phyloP scores from a whole-genome alignment of 495 filamentous ascomycete species.

The Aspergillus ellipticus region DNA sequence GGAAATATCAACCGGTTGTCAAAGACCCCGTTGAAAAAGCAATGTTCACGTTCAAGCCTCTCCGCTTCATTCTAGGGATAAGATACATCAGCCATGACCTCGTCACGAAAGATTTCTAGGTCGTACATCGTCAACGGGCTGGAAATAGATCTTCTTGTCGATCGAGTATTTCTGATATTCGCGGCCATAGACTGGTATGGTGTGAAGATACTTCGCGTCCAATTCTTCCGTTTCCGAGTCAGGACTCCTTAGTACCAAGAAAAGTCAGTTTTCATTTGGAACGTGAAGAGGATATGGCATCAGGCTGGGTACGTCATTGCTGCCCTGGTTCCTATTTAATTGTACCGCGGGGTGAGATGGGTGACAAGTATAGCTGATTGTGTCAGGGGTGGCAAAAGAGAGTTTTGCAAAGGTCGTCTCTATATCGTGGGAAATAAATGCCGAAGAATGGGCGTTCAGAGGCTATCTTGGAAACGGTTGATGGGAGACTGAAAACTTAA shows the following conservation, averaged over 20 bases:
- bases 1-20: conserved; percentile 77
- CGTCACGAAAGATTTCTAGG: neutral
- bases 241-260: conserved; percentile 36
- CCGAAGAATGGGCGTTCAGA: conserved; percentile 10
- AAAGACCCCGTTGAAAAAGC: conserved; percentile 68
- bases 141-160: conserved; percentile 68
- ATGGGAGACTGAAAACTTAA: conserved; percentile 17
- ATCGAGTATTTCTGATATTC: conserved; percentile 72
- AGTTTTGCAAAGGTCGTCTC: conserved; percentile 11
- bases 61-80: conserved; percentile 70
- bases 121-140: conserved; percentile 80
- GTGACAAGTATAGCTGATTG: no score
- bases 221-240: conserved; percentile 52
- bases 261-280: conserved; percentile 18
- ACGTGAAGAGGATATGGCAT: conserved; percentile 6
- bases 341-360: neutral
- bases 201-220: conserved; percentile 58
- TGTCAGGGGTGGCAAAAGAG: conserved; percentile 13
- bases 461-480: conserved; percentile 13
- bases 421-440: conserved; percentile 13
- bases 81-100: conserved; percentile 13
- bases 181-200: conserved; percentile 62
- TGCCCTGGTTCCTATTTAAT: conserved; percentile 1
- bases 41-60: conserved; percentile 66
- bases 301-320: conserved; percentile 35